A percentile compares a stretch with the other conserved stretches of the same genome.
Evolutionary conservation across 305 asterid species (phyloP).

Genomic region (Caryopteris hybrid): DNA sequence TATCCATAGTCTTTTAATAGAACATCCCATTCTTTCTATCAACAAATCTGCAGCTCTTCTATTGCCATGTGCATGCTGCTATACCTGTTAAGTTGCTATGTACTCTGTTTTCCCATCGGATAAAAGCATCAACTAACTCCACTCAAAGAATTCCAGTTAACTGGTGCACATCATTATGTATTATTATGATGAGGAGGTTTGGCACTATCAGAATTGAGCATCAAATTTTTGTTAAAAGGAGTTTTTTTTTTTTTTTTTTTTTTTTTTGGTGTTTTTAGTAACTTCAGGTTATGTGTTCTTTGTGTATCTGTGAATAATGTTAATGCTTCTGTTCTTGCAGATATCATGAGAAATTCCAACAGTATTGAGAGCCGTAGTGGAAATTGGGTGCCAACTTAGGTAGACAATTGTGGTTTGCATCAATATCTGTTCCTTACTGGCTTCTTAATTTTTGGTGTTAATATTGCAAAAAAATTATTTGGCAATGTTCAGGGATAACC

Average conservation of each 20-base stretch:
- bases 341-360: conserved; percentile 83
- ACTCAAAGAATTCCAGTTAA: too few relatives aligned
- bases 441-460: neutral
- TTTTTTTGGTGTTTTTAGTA: neutral
- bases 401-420: conserved; percentile 20
- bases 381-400: conserved; percentile 91
- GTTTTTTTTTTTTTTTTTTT: too few relatives aligned
- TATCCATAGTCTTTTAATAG: neutral
- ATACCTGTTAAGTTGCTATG: neutral
- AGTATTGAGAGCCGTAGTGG: conserved; percentile 85
- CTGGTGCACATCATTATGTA: neutral
- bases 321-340: conserved; percentile 37
- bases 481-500: conserved; percentile 61
- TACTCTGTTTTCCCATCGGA: neutral
- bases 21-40: neutral
- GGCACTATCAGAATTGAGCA: neutral
- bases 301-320: neutral
- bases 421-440: neutral
- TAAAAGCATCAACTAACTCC: neutral
- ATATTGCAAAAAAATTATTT: neutral
- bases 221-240: too few relatives aligned
- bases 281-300: neutral
- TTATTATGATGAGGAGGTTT: neutral
- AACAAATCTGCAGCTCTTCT: neutral
- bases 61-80: neutral